Evolutionary conservation across 2,329 filamentous ascomycete species (phyloP).

Genomic region (Verticillium klebahnii): DNA sequence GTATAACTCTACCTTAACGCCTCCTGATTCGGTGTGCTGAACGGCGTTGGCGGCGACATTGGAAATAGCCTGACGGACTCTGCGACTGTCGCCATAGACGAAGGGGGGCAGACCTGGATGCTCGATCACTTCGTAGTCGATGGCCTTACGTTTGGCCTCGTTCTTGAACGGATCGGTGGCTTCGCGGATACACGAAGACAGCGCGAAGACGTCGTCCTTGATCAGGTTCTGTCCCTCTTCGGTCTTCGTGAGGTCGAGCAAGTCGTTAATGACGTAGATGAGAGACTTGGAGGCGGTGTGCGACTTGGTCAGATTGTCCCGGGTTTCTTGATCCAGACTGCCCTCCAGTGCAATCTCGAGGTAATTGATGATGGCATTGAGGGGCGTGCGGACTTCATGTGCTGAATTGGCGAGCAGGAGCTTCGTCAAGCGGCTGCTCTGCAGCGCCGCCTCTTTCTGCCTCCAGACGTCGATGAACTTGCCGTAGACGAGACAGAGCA

Average conservation of each 20-base stretch:
- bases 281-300: conserved; percentile 89
- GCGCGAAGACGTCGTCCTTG: conserved; percentile 76
- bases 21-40: conserved; percentile 66
- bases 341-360: conserved; percentile 87
- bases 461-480: conserved; percentile 91
- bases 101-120: conserved; percentile 64
- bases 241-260: conserved; percentile 82
- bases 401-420: conserved; percentile 82
- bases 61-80: conserved; percentile 75
- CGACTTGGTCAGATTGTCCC: conserved; percentile 78
- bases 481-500: conserved; percentile 82
- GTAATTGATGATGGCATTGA: conserved; percentile 94
- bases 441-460: conserved; percentile 79
- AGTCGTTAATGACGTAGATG: conserved; percentile 90
- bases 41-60: conserved; percentile 85
- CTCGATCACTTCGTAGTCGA: conserved; percentile 64
- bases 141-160: conserved; percentile 71
- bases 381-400: conserved; percentile 83
- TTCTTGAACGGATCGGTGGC: conserved; percentile 69
- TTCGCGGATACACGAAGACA: conserved; percentile 67
- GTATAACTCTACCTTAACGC: conserved; percentile 66
- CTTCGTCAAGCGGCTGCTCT: conserved; percentile 75
- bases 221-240: conserved; percentile 76
- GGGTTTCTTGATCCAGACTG: conserved; percentile 70
- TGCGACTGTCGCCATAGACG: conserved; percentile 74